A percentile compares a stretch with the other conserved stretches of the same genome.
Conservation (phyloP, 345 rosid species). For the Heritiera littoralis region DNA sequence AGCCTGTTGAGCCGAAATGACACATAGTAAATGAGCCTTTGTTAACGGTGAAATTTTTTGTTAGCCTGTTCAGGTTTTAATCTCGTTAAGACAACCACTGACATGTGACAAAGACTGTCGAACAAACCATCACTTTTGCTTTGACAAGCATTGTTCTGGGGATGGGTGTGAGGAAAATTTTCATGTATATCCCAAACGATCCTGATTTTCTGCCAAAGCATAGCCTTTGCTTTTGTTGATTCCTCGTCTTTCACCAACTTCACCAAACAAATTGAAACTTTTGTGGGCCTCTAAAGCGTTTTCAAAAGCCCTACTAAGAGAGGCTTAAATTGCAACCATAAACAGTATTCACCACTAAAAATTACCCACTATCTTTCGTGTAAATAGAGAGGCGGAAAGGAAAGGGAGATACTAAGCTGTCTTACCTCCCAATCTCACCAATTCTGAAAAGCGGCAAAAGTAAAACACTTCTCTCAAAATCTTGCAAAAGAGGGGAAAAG, state of each 20-base stretch:
- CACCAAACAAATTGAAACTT: slow-evolving; percentile 29
- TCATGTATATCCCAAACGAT: slow-evolving; percentile 34
- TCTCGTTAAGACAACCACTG: slow-evolving; percentile 2
- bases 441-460: slow-evolving; percentile 24
- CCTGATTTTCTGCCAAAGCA: slow-evolving; percentile 24
- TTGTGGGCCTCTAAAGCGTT: slow-evolving; percentile 37
- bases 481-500: slow-evolving; percentile 37
- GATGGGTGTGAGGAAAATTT: not conserved
- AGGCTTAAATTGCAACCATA: too few species aligned
- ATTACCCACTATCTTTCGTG: not conserved
- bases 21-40: not conserved
- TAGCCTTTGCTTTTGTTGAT: slow-evolving; percentile 38
- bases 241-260: slow-evolving; percentile 25
- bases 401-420: not conserved
- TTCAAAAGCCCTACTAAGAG: not conserved
- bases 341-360: too few species aligned
- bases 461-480: slow-evolving; percentile 14
- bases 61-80: not conserved
- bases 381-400: not conserved
- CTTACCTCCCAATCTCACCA: not conserved
- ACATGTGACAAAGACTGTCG: slow-evolving; percentile 6
- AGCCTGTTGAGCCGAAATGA: slow-evolving; percentile 19
- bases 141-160: slow-evolving; percentile 7
- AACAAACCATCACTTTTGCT: slow-evolving; percentile 9
- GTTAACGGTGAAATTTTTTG: not conserved